phyloP scores from a whole-genome alignment of 768 basidiomycete genomes.

The Cubamyces lactineus region DNA sequence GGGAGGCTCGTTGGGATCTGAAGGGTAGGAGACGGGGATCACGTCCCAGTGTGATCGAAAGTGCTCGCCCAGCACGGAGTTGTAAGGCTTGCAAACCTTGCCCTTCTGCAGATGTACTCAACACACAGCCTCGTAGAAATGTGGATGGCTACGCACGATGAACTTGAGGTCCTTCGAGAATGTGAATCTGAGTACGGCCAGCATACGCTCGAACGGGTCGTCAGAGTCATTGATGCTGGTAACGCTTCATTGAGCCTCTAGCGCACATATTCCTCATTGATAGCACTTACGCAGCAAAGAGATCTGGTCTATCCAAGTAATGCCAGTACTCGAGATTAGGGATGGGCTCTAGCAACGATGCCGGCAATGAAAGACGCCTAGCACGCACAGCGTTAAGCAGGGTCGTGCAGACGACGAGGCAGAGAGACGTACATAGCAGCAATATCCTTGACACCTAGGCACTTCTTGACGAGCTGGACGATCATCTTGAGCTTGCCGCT shows the following conservation, averaged over 20 bases:
- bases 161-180: constrained; percentile 96
- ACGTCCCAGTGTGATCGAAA: constrained; percentile 90
- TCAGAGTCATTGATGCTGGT: constrained; percentile 87
- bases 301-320: constrained; percentile 87
- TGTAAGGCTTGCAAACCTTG: constrained; percentile 93
- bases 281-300: constrained; percentile 82
- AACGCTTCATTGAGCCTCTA: not conserved
- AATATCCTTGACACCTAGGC: constrained; percentile 92
- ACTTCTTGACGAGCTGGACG: constrained; percentile 87
- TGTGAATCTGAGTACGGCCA: constrained; percentile 85
- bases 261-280: not conserved
- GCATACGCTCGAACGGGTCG: constrained; percentile 93
- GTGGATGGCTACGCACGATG: constrained; percentile 54
- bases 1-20: constrained; percentile 50
- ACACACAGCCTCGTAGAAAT: not conserved
- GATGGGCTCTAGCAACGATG: constrained; percentile 89
- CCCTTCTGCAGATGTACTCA: constrained; percentile 60
- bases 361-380: constrained; percentile 91
- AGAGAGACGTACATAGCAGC: constrained; percentile 78
- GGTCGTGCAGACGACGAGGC: constrained; percentile 7
- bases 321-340: constrained; percentile 98
- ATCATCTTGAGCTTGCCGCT: constrained; percentile 95
- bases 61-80: constrained; percentile 85
- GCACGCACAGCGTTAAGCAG: constrained; percentile 3
- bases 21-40: constrained; percentile 57